Conservation (phyloP, 257 asterid species). For the Lycium ferocissimum region DNA sequence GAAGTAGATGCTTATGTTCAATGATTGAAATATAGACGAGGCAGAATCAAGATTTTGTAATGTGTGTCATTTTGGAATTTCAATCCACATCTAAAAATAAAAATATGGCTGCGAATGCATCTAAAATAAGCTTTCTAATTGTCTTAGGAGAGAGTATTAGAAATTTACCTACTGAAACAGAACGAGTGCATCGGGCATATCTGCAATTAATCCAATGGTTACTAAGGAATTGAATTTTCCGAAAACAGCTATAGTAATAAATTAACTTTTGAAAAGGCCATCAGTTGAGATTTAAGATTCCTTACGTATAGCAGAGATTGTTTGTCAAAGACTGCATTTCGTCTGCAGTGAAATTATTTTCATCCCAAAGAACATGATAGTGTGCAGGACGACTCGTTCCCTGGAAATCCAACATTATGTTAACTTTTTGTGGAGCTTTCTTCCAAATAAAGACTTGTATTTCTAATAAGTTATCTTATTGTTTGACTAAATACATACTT, state of each 20-base stretch:
- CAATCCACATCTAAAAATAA: not conserved
- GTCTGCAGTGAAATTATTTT: slow-evolving; percentile 92
- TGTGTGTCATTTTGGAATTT: not conserved
- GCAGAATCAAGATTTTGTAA: no score
- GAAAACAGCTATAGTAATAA: not conserved
- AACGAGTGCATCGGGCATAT: slow-evolving; percentile 95
- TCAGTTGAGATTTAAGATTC: not conserved
- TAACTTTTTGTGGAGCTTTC: not conserved
- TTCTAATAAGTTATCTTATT: not conserved
- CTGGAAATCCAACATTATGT: slow-evolving; percentile 44
- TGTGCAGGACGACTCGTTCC: slow-evolving; percentile 99
- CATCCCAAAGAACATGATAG: slow-evolving; percentile 97
- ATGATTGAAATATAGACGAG: no score
- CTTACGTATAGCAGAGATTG: slow-evolving; percentile 82
- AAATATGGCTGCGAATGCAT: not conserved
- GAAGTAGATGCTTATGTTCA: no score
- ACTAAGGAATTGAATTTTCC: not conserved
- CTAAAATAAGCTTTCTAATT: not conserved
- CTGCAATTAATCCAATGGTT: slow-evolving; percentile 12
- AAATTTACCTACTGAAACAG: slow-evolving; percentile 88
- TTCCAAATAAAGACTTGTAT: not conserved
- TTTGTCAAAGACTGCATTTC: slow-evolving; percentile 93
- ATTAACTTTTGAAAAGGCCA: not conserved
- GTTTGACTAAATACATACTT: not conserved
- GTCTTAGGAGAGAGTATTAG: not conserved